phyloP scores from a whole-genome alignment of 306 rosid species.

The Cucurbita moschata region DNA sequence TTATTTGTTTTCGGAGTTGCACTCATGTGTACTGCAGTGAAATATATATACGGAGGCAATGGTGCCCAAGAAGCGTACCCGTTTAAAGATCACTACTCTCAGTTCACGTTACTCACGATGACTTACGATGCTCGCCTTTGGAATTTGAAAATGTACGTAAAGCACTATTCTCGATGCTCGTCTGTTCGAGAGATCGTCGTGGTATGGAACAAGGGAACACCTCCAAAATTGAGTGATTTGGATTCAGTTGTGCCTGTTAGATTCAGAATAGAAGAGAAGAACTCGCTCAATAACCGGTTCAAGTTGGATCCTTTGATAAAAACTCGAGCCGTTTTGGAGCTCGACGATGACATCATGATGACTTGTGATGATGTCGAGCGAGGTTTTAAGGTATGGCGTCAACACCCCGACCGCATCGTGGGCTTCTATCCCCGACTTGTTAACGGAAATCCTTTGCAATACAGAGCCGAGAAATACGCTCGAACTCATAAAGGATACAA shows the following conservation, averaged over 20 bases:
- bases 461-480: slow-evolving; percentile 70
- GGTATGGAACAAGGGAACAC: slow-evolving; percentile 96
- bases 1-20: slow-evolving; percentile 49
- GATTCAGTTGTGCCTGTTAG: slow-evolving; percentile 84
- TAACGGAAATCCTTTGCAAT: slow-evolving; percentile 50
- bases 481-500: slow-evolving; percentile 69
- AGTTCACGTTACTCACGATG: slow-evolving; percentile 89
- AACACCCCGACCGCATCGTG: slow-evolving; percentile 73
- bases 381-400: slow-evolving; percentile 88
- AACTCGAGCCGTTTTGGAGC: slow-evolving; percentile 95
- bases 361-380: slow-evolving; percentile 88
- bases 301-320: slow-evolving; percentile 50
- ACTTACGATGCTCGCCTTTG: slow-evolving; percentile 94
- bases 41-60: slow-evolving; percentile 67
- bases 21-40: slow-evolving; percentile 62
- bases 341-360: slow-evolving; percentile 98
- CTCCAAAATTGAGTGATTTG: slow-evolving; percentile 56
- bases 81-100: slow-evolving; percentile 56
- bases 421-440: slow-evolving; percentile 93
- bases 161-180: slow-evolving; percentile 87
- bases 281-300: slow-evolving; percentile 86
- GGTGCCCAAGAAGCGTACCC: slow-evolving; percentile 89
- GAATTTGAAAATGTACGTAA: slow-evolving; percentile 85
- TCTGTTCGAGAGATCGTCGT: slow-evolving; percentile 89
- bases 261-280: slow-evolving; percentile 60